phyloP scores from a whole-genome alignment of 305 asterid genomes.

The Solanum hybrid region DNA sequence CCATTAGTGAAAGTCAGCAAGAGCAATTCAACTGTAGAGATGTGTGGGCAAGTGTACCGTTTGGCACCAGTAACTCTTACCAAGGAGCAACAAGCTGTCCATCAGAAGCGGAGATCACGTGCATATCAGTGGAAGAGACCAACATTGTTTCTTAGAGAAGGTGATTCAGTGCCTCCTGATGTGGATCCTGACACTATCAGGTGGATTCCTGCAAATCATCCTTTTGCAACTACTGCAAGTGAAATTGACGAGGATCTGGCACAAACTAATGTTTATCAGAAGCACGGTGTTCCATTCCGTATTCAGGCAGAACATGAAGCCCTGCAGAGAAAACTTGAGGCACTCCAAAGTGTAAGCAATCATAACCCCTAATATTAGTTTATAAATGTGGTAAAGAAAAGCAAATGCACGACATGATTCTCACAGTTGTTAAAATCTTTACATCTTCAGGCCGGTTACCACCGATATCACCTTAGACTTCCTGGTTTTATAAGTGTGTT shows the following conservation, averaged over 20 bases:
- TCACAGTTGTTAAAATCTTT: neutral
- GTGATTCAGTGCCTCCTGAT: constrained; percentile 85
- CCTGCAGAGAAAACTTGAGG: constrained; percentile 86
- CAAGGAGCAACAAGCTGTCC: constrained; percentile 64
- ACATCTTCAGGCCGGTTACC: neutral
- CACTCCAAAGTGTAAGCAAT: constrained; percentile 70
- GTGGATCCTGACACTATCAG: constrained; percentile 96
- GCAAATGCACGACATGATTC: neutral
- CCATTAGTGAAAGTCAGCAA: constrained; percentile 87
- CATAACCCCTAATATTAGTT: neutral
- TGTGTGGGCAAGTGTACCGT: constrained; percentile 91
- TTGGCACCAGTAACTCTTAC: constrained; percentile 93
- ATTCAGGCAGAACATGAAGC: constrained; percentile 97
- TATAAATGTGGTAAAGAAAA: neutral
- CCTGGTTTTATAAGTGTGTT: neutral
- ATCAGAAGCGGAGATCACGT: constrained; percentile 88
- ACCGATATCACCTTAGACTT: neutral
- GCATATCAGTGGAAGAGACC: constrained; percentile 99
- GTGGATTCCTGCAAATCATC: constrained; percentile 99
- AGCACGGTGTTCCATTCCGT: constrained; percentile 94
- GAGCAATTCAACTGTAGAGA: constrained; percentile 78
- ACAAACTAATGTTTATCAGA: constrained; percentile 77
- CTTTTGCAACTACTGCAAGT: constrained; percentile 91
- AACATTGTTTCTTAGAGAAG: constrained; percentile 80
- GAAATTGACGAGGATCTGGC: constrained; percentile 92